Evolutionary conservation across 2,329 filamentous ascomycete species (phyloP), one percentile per base, ranked within the genome.

Genomic region (Botrytis hyacinthi): DNA sequence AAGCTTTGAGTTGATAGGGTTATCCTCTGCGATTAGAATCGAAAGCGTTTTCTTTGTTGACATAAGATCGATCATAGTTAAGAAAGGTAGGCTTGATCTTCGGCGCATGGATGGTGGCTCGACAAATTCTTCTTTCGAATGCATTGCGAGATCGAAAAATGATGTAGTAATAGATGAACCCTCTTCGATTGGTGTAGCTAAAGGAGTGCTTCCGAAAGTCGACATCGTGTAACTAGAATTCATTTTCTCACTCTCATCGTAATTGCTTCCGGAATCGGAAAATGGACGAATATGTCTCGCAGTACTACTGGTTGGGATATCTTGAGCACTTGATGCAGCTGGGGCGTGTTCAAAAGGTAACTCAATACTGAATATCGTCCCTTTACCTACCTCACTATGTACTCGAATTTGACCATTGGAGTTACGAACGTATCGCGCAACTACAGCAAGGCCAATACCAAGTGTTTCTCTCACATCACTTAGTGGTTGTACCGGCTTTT

Each of bases 1-100:
- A 66, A 97, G 93, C 74, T 90, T 92, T 82, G 92, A 93, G 78
- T 97, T 97, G 78, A 97, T 90, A 0, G 93, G 93, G 78, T 97
- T 94, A 77, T 97, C 94, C 79, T 97, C 94, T 0, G 94, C 94
- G 46, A 97, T 89, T n/a, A 97, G 85, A 4, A 97, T 89, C 26
- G 68, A 71, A 26, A 74, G 60, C 42, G 51, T 16, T 14, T 71
- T 73, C 18, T 59, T 60, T 26, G 60, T 16, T 40, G 57, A 59
- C 40, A 20, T 65, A n/a, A 10, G 6, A 59, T 57, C 46, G 20
- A 40, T 8, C 22, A 32, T 48, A n/a, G 6, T 29, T 26, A 42
- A 60, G 6, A 42, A 44, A 12, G 29, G 22, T 29, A 20, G 35
- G 29, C 63, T 69, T 61, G 51, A 44, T 42, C 54, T 59, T 59